Base-by-base conservation (phyloP, 2,329 filamentous ascomycete genomes). In the Venturia asperata region DNA sequence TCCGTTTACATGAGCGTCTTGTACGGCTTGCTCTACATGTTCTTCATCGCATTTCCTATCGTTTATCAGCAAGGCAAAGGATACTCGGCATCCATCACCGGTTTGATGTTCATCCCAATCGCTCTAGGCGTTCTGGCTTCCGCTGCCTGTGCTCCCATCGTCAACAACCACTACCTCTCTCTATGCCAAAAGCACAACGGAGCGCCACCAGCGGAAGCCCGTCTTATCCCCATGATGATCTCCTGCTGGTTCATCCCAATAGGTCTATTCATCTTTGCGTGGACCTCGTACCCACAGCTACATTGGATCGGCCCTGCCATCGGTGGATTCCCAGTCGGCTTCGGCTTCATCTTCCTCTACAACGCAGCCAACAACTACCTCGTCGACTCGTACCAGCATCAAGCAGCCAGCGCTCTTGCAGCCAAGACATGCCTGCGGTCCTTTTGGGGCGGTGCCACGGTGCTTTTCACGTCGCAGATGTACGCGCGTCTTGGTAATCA, bases 21-120 rank as follows among this genome's bases (percentile, higher is more conserved):
- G 15, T 91, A 90, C 74, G 87, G 87, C 11, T 77, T 90, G 4
- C 78, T 89, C 19, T 90, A 90, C 80, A 89, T 90, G 87, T 56
- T 66, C 49, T 67, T 88, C 87, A 79, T 87, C 63, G 86, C 85
- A 19, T 80, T 73, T 67, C 82, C 82, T 0, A 80, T 86, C 68
- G 80, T 96, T 66, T 96, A 89, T 78, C 83, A 91, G 69, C 80
- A 86, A 75, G 88, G 89, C 66, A 95, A 96, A 77, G 89, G 89
- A 2, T 96, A 88, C 76, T 85, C 82, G 3, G 82, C 90, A 37
- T 83, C 88, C 43, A 87, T 80, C 37, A 92, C 90, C 0, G 91
- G 91, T 60, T 81, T 95, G 10, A 93, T 94, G 88, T 95, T 95
- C 75, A 92, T 94, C 68, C 90, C 90, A 1, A 75, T 94, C 58